phyloP scores from a whole-genome alignment of 345 rosid genomes.

The Rhizophora mangle region DNA sequence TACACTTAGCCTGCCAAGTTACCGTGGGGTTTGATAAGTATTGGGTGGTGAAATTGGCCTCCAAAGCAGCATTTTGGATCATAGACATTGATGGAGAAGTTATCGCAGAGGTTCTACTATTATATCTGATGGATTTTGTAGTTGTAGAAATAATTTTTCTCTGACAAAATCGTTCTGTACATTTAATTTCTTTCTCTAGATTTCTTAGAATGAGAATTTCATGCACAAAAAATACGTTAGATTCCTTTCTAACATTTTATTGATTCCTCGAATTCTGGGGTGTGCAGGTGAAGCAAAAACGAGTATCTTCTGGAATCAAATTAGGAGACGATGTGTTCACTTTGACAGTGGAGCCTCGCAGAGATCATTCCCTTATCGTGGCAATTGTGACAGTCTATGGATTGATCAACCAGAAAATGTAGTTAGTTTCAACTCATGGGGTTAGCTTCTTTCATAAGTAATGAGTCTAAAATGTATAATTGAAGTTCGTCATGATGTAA shows the following conservation, averaged over 20 bases:
- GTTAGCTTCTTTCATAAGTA: too few relatives aligned
- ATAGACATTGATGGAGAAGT: conserved; percentile 20
- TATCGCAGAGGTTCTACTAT: conserved; percentile 35
- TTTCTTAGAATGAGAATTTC: too few relatives aligned
- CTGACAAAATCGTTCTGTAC: too few relatives aligned
- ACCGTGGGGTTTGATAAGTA: conserved; percentile 16
- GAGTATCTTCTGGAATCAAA: conserved; percentile 13
- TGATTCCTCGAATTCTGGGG: background rate
- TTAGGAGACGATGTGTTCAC: conserved; percentile 29
- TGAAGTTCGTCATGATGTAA: too few relatives aligned
- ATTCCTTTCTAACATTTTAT: too few relatives aligned
- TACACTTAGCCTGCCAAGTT: conserved; percentile 20
- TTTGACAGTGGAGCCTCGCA: conserved; percentile 23
- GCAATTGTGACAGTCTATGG: conserved; percentile 27
- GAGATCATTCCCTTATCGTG: conserved; percentile 26
- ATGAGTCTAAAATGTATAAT: too few relatives aligned
- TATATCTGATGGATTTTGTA: too few relatives aligned
- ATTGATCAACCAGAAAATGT: conserved; percentile 23
- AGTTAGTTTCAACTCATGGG: background rate
- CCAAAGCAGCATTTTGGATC: conserved; percentile 31
- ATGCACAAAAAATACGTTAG: too few relatives aligned
- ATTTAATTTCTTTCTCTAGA: too few relatives aligned
- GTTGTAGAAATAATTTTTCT: too few relatives aligned
- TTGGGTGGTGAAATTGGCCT: conserved; percentile 20
- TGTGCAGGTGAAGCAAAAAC: conserved; percentile 44